Evolutionary conservation across 352 stramenopile species (phyloP), one percentile per base, ranked within the genome.

Genomic region (Halophytophthora batemanensis): DNA sequence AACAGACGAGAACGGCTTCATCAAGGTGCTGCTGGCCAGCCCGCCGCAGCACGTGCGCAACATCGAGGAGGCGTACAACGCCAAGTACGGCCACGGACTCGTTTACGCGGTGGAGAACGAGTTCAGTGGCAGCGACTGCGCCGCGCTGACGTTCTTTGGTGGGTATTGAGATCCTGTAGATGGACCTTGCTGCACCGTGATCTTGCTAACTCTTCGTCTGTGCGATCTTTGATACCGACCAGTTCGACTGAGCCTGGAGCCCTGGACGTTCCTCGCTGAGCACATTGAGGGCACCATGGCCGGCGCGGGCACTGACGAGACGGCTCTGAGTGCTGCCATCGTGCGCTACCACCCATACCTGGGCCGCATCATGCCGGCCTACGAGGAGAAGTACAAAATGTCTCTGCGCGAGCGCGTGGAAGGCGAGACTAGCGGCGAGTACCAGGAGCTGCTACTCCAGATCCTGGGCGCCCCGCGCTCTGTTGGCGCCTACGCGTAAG

Each of bases 301-400:
- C 12, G 79, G 79, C 44, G 45, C 84, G 8, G 82, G 82, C 60
- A 90, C 82, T 4, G 79, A 90, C 52, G 71, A 87, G 59, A 75
- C 66, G 23, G 75, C 72, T 41, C 66, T 92, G 10, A 82, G 66
- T 40, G 64, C 74, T 29, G 60, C 78, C 17, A 58, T 90, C 46
- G 77, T 92, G 45, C 79, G 82, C 35, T 92, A 90, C 62, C 74
- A 90, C 56, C 36, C 59, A 46, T 82, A 81, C 56, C 59, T 90
- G 38, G 23, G 49, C n/a, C 56, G 75, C 29, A 67, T 92, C 49
- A 65, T 69, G 41, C 52, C 61, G 15, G 60, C 64, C 21, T 92
- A 79, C 53, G 64, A 87, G 58, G 59, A 66, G 29, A 74, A 77
- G 48, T 83, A 88, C 66, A 64, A 73, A 46, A 82, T 61, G 61